Evolutionary conservation across 2,329 filamentous ascomycete genomes (phyloP), one percentile per base, ranked within the genome.

Genomic region (Ceratocystis colombiana): DNA sequence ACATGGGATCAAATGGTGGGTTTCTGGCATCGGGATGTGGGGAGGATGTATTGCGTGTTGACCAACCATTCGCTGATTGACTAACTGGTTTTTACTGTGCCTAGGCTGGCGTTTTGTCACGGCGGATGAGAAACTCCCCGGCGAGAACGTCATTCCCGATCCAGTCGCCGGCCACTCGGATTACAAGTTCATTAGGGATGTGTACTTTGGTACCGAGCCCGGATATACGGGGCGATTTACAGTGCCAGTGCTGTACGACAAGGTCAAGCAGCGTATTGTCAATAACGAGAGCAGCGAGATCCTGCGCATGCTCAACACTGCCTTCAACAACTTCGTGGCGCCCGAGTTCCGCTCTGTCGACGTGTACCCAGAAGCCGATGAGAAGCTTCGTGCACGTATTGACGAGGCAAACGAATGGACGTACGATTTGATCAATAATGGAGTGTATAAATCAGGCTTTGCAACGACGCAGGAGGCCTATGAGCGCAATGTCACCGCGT

Each of bases 251-350:
- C 80, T 96, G 66, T 95, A 88, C 77, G 90, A 96, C 76, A 90
- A 84, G 77, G 85, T 88, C 77, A 77, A 79, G 64, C 82, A 86
- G 72, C 83, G 79, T 44, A 95, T 96, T 72, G 91, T 96, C 69
- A 94, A 82, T 82, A 96, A 96, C 71, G 92, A 96, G 81, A 90
- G 88, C 75, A 86, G 87, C 70, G 92, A 96, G 78, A 96, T 96
- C 74, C 86, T 96, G 74, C 86, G 92, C 73, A 96, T 96, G 89
- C 79, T 96, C 69, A 89, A 89, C 73, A 82, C 81, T 53, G 46
- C 79, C 74, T 97, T 97, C 73, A 86, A 97, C 74, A 81, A 83
- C 69, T 73, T 89, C 45, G 74, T 92, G 28, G 81, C 82, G 0
- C 78, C 81, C 1, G 74, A 86, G 72, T 82, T 84, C 73, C 82